Evolutionary conservation across 1,284 basidiomycete species (phyloP).

Genomic region (Kalmanozyma brasiliensis): DNA sequence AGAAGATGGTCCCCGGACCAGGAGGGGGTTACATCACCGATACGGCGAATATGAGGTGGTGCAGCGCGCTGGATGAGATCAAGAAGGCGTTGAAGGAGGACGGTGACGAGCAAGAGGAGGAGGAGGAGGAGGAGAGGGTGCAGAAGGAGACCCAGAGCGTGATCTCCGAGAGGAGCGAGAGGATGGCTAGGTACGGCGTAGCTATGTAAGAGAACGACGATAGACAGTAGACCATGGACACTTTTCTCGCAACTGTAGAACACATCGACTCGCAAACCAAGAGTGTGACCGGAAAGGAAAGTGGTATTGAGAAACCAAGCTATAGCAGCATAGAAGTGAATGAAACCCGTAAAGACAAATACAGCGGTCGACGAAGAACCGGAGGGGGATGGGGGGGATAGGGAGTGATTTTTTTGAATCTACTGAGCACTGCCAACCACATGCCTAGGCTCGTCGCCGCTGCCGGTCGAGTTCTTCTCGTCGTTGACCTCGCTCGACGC

Average conservation of each 20-base stretch:
- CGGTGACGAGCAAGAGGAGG: conserved; percentile 4
- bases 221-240: not conserved
- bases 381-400: not conserved
- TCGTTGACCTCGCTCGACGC: conserved; percentile 27
- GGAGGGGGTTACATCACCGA: conserved; percentile 57
- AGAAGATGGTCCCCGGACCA: conserved; percentile 59
- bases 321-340: not conserved
- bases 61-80: conserved; percentile 58
- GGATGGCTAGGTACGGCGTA: conserved; percentile 29
- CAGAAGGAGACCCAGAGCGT: conserved; percentile 24
- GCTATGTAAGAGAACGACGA: conserved; percentile 16
- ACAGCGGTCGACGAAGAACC: not conserved
- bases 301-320: conserved; percentile 1
- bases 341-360: not conserved
- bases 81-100: conserved; percentile 48
- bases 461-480: conserved; percentile 42
- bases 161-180: conserved; percentile 21
- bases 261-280: too few species aligned
- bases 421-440: conserved; percentile 19
- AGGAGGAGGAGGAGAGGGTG: conserved; percentile 8
- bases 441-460: conserved; percentile 12
- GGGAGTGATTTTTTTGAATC: not conserved
- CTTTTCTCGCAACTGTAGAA: too few species aligned
- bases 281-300: too few species aligned
- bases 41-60: conserved; percentile 59